Evolutionary conservation across 352 stramenopile species (phyloP), one percentile per base, ranked within the genome.

Genomic region (Blastocystis sp.): DNA sequence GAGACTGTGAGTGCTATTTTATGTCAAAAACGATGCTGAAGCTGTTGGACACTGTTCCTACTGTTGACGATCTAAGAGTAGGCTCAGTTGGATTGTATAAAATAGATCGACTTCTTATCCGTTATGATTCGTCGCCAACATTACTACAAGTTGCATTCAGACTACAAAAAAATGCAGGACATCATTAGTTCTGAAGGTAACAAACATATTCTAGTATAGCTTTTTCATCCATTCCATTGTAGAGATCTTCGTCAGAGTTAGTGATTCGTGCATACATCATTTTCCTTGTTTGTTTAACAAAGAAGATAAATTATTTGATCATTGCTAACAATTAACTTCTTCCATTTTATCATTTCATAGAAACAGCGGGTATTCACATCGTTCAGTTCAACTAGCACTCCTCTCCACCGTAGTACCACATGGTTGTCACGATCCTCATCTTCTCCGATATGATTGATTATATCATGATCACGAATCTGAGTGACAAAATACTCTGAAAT

Each of bases 191-290:
- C 34, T 18, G 34, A 30, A 13, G 39, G 5, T 8, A 76, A 63
- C 54, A n/a, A 63, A 20, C 20, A 47, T 56, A 18, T 62, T 64
- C 45, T 59, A 53, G 54, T 50, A 34, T 9, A 41, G 8, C 13
- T 59, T 16, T 5, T 9, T 43, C 0, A 0, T 16, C 3, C 0
- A 20, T 16, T 47, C 7, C 20, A 8, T 16, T 37, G 37, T 81
- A 81, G 70, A 81, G 56, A 37, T 50, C 70, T 30, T 45, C 26
- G 9, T 45, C 41, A 8, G n/a, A 56, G 30, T 30, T 81, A 26
- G 41, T 81, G 4, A 59, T 81, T 81, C 70, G 70, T 30, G 70
- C 39, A 16, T 81, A 79, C n/a, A 43, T 81, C 39, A n/a, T 81
- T 30, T 81, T n/a, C 8, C 11, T 8, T 65, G 45, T 64, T 63